Evolutionary conservation across 306 rosid species (phyloP).

Genomic region (Glycyrrhiza uralensis): DNA sequence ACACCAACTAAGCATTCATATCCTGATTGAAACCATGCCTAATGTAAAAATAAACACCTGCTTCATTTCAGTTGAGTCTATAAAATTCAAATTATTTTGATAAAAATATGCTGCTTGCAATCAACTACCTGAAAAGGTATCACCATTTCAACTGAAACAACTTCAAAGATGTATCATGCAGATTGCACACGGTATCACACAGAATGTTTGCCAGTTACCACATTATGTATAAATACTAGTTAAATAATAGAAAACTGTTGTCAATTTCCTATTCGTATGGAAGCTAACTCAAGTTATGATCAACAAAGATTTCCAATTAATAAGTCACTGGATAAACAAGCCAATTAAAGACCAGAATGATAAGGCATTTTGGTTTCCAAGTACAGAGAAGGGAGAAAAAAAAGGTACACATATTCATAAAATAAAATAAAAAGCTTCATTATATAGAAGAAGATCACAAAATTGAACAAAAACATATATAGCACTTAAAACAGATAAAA

Average conservation of each 20-base stretch:
- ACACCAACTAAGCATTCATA: background rate
- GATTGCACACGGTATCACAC: background rate
- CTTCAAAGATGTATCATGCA: background rate
- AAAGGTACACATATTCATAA: background rate
- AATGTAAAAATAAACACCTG: background rate
- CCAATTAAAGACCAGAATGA: background rate
- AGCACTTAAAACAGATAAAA: constrained; percentile 15
- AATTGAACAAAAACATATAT: background rate
- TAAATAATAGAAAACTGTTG: background rate
- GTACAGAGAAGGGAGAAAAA: background rate
- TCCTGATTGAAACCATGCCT: background rate
- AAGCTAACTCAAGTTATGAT: background rate
- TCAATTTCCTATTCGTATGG: background rate
- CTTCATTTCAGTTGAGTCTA: background rate
- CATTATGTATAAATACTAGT: background rate
- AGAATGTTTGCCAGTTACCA: background rate
- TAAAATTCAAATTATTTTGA: background rate
- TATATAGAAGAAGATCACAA: background rate
- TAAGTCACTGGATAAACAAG: background rate
- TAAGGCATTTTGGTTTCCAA: background rate
- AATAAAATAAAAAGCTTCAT: constrained; percentile 7
- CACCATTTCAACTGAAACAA: constrained; percentile 6
- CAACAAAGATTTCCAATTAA: background rate
- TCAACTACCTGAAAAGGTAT: background rate
- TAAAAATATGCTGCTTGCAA: background rate